These are phyloP conservation scores for Plasmodium adleri DNA, from an alignment of 169 alveolate species.

Conservation along the genomic window DNA sequence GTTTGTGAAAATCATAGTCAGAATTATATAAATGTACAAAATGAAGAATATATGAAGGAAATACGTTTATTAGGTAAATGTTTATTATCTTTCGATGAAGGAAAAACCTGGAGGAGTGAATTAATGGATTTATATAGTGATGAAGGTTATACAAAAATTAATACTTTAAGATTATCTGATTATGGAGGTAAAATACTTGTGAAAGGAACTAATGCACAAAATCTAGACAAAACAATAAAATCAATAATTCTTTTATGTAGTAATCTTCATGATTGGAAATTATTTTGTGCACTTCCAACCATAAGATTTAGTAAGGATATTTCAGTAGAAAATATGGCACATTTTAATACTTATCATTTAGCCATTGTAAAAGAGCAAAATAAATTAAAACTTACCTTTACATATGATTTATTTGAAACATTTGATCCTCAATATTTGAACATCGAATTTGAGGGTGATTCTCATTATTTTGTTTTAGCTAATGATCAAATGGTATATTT, in stretches of 20 bases:
- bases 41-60: not conserved
- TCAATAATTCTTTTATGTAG: too few species aligned
- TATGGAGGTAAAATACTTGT: conserved; percentile 10
- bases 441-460: not conserved
- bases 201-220: conserved; percentile 1
- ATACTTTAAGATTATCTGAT: not conserved
- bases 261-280: too few species aligned
- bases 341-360: conserved; percentile 14
- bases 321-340: not conserved
- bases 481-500: conserved; percentile 5
- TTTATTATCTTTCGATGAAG: not conserved
- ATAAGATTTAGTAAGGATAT: not conserved
- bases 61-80: conserved; percentile 6
- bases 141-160: not conserved
- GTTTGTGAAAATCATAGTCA: conserved; percentile 7
- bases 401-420: conserved; percentile 14
- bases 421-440: conserved; percentile 10
- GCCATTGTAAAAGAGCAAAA: conserved; percentile 6
- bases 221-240: too few species aligned
- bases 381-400: not conserved
- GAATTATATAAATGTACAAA: not conserved
- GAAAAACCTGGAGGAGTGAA: not conserved
- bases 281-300: not conserved
- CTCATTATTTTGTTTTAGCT: conserved; percentile 1
- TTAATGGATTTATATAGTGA: not conserved